Evolutionary conservation across 192 early-diverging fungal species (phyloP).

Genomic region (Mycoemilia scoparia): DNA sequence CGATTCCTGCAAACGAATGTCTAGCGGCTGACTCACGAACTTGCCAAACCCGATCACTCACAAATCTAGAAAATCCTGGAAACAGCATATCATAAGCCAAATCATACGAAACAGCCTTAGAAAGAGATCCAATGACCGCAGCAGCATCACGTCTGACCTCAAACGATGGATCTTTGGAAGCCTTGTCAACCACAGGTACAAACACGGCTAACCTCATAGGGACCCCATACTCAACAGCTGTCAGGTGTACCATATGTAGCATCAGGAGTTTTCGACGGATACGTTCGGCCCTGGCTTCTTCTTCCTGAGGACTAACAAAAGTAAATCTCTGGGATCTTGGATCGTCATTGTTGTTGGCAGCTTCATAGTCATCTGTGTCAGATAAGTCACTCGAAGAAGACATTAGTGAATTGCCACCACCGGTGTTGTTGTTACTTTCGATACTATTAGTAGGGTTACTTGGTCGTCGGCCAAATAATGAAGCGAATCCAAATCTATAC

Average conservation of each 20-base stretch:
- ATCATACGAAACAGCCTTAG: constrained; percentile 21
- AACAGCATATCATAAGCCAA: constrained; percentile 24
- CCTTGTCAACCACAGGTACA: constrained; percentile 26
- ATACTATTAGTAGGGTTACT: no score
- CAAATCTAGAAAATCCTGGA: constrained; percentile 14
- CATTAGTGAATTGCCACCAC: background rate
- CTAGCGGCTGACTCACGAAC: constrained; percentile 25
- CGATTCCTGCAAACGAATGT: constrained; percentile 25
- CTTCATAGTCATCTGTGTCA: background rate
- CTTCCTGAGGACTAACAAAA: constrained; percentile 19
- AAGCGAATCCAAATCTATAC: no score
- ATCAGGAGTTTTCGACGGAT: constrained; percentile 25
- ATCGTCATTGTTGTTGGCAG: background rate
- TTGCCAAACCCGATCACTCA: constrained; percentile 27
- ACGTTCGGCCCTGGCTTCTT: constrained; percentile 16
- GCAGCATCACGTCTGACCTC: constrained; percentile 32
- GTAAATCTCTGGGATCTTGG: background rate
- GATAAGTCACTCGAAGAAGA: no score
- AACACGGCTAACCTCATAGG: constrained; percentile 26
- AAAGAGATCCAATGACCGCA: constrained; percentile 21
- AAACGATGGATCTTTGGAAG: constrained; percentile 15
- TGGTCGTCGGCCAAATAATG: no score
- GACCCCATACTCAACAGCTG: constrained; percentile 19
- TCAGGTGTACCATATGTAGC: constrained; percentile 27
- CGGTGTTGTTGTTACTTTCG: background rate